These are phyloP conservation scores for Lantana camara DNA, from an alignment of 257 asterid species.

Conservation along the genomic window DNA sequence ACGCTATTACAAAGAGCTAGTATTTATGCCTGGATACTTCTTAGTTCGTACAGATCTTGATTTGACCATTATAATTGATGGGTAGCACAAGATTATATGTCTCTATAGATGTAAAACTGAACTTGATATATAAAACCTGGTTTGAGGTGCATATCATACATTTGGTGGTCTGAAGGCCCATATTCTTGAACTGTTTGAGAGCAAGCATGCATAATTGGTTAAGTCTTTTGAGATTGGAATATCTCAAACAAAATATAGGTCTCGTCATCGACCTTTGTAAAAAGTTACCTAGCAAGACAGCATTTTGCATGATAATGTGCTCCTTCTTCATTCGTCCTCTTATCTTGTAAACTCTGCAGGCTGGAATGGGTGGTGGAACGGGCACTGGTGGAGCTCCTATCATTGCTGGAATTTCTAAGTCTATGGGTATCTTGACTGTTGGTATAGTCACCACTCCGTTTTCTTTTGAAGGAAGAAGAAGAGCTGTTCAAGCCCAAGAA, in stretches of 20 bases:
- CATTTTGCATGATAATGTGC: neutral
- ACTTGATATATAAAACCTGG: neutral
- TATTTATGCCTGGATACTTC: neutral
- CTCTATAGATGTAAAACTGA: neutral
- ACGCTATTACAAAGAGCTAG: neutral
- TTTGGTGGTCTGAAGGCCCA: neutral
- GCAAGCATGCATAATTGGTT: neutral
- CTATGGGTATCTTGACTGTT: conserved; percentile 93
- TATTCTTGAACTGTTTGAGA: conserved; percentile 1
- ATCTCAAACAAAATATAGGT: neutral
- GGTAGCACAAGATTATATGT: neutral
- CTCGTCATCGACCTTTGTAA: neutral
- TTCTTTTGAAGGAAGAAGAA: conserved; percentile 94
- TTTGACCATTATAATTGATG: conserved; percentile 6
- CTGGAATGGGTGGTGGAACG: conserved; percentile 99
- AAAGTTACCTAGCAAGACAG: conserved; percentile 7
- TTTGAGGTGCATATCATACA: conserved; percentile 6
- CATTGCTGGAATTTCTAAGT: conserved; percentile 85
- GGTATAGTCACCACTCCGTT: conserved; percentile 97
- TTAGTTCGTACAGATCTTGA: neutral
- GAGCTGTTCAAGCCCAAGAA: conserved; percentile 97
- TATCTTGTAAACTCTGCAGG: conserved; percentile 46
- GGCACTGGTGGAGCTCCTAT: conserved; percentile 98
- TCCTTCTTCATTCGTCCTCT: conserved; percentile 6
- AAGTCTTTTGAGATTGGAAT: neutral